These are phyloP conservation scores for Glebionis coronaria DNA, from an alignment of 129 eudicot genomes.

Conservation along the genomic window DNA sequence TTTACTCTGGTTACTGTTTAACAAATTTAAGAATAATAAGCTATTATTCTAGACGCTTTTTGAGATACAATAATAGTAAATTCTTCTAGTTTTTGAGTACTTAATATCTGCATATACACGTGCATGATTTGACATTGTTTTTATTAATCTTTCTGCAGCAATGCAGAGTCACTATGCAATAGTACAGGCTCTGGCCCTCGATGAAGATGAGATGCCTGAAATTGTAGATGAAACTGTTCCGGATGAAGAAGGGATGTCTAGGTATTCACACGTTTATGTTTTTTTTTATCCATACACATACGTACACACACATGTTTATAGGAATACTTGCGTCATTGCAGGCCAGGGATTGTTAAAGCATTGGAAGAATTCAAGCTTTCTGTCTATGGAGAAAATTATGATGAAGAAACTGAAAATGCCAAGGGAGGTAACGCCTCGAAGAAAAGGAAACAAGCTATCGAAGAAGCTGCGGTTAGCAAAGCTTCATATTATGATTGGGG, in stretches of 20 bases:
- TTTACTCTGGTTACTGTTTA: background rate
- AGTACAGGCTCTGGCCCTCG: conserved; percentile 89
- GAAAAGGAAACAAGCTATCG: conserved; percentile 70
- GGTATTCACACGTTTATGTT: conserved; percentile 39
- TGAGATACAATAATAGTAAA: background rate
- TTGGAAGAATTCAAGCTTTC: conserved; percentile 89
- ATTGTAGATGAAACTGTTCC: conserved; percentile 90
- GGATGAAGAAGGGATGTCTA: conserved; percentile 91
- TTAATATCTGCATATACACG: background rate
- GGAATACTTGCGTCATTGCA: conserved; percentile 25
- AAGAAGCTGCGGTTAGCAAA: conserved; percentile 31
- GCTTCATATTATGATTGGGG: conserved; percentile 70
- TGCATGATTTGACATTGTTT: background rate
- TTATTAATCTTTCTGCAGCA: conserved; percentile 45
- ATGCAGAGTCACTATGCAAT: conserved; percentile 95
- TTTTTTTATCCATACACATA: background rate
- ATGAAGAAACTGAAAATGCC: conserved; percentile 40
- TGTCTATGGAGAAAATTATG: conserved; percentile 71
- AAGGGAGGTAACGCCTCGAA: conserved; percentile 45
- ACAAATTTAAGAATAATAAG: background rate
- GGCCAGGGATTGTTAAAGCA: conserved; percentile 84
- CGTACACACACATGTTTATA: background rate
- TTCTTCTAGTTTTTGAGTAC: background rate
- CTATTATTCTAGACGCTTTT: conserved; percentile 1
- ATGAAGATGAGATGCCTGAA: conserved; percentile 95